A percentile compares a stretch with the other conserved stretches of the same genome.
Conservation (phyloP, 495 filamentous ascomycete species). For the Trichoderma reesei region DNA sequence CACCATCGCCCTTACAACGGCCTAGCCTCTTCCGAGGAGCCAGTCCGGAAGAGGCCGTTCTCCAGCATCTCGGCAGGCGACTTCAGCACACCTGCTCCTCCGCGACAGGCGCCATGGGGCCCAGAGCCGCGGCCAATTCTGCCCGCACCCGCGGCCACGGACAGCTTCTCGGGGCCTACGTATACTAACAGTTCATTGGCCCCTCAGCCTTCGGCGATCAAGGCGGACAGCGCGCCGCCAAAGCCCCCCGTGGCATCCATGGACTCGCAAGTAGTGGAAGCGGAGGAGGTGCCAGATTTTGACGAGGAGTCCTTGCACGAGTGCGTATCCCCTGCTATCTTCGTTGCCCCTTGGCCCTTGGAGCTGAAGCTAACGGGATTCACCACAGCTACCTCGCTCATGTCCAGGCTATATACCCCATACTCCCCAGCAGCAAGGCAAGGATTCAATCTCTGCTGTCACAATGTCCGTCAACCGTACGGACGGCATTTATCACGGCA, state of each 20-base stretch:
- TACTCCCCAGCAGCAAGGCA: conserved; percentile 58
- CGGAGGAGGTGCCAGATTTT: conserved; percentile 27
- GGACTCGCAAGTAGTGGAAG: conserved; percentile 28
- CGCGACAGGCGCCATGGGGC: conserved; percentile 24
- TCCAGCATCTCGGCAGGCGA: conserved; percentile 35
- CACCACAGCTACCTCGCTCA: conserved; percentile 56
- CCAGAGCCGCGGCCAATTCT: conserved; percentile 32
- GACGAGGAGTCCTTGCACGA: conserved; percentile 33
- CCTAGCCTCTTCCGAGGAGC: conserved; percentile 14
- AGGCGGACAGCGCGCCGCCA: conserved; percentile 18
- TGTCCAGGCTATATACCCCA: conserved; percentile 65
- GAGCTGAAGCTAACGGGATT: conserved; percentile 21
- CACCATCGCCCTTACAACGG: conserved; percentile 3
- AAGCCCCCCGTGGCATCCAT: conserved; percentile 24
- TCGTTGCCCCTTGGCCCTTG: neutral
- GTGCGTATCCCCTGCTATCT: neutral
- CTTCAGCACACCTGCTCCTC: conserved; percentile 24
- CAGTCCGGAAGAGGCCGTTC: conserved; percentile 34
- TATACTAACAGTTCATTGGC: conserved; percentile 37
- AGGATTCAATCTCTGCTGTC: conserved; percentile 51
- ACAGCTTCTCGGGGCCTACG: conserved; percentile 16
- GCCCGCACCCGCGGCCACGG: conserved; percentile 26
- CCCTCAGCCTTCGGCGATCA: conserved; percentile 23
- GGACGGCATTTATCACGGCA: conserved; percentile 63
- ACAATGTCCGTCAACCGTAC: conserved; percentile 48